Base-by-base conservation (phyloP, 352 stramenopile genomes). In the Phytophthora agathidicida region DNA sequence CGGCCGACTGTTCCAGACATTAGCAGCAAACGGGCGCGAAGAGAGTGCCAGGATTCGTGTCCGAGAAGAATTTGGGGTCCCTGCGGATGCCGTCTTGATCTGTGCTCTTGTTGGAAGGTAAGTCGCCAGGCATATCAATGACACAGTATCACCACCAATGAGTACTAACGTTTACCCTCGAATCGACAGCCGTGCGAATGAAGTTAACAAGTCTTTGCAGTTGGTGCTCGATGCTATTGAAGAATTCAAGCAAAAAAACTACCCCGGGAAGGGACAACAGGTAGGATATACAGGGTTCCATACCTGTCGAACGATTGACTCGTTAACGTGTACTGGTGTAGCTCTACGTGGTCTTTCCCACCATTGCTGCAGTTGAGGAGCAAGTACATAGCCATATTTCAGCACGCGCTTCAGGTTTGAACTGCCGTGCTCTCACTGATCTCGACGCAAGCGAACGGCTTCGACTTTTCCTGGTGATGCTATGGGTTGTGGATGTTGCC, bases 81-180 rank as follows among this genome's bases (percentile, higher is more conserved):
- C 77, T 7, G 0, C 3, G 1, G 53, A 83, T 37, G 75, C 71
- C 3, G 72, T 85, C n/a, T 42, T 83, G 9, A 73, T 92, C 14
- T 89, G 77, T 39, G 80, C 78, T 2, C 70, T 92, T 14, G 72
- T 89, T 36, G 83, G 83, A 45, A 91, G 82, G 82, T 88, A 57
- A 17, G 47, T 11, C 11, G n/a, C 14, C 16, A 3, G 16, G 7
- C n/a, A n/a, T n/a, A n/a, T n/a, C n/a, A n/a, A n/a, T n/a, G n/a
- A n/a, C n/a, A n/a, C n/a, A n/a, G n/a, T n/a, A n/a, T n/a, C n/a
- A n/a, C n/a, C n/a, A n/a, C n/a, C n/a, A n/a, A n/a, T n/a, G n/a
- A n/a, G n/a, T n/a, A n/a, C 23, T 62, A 20, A 52, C 10, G 2
- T 32, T 37, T 39, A 36, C 54, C 13, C 28, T 49, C 23, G 14